phyloP scores from a whole-genome alignment of 2,329 filamentous ascomycete species.

The Myriosclerotinia scirpicola region DNA sequence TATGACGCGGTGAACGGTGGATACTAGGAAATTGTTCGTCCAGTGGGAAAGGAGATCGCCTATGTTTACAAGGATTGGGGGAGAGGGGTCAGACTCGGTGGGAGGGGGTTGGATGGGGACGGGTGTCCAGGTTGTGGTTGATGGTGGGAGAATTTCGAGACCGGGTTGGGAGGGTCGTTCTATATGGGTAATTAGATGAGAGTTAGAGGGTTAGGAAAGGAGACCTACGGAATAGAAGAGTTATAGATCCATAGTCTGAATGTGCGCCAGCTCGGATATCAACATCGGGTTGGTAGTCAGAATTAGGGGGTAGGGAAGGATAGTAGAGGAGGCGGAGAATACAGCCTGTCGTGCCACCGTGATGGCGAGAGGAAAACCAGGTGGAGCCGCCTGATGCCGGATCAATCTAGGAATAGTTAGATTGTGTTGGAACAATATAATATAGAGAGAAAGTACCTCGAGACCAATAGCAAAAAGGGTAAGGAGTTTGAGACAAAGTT shows the following conservation, averaged over 20 bases:
- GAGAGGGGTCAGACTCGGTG: constrained; percentile 51
- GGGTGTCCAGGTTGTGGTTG: constrained; percentile 53
- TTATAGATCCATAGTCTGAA: constrained; percentile 73
- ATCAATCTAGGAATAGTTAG: constrained; percentile 32
- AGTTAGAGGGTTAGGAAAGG: background rate
- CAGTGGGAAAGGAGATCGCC: constrained; percentile 77
- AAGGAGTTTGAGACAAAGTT: constrained; percentile 71
- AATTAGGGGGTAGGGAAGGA: constrained; percentile 51
- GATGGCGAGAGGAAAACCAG: constrained; percentile 61
- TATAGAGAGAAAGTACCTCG: constrained; percentile 46
- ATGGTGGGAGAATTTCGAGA: constrained; percentile 71
- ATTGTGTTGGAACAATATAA: background rate
- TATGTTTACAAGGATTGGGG: constrained; percentile 57
- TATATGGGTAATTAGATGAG: background rate
- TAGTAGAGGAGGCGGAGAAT: constrained; percentile 67
- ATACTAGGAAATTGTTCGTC: constrained; percentile 85
- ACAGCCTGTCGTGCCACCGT: constrained; percentile 53
- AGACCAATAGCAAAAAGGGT: constrained; percentile 77
- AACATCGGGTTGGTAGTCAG: constrained; percentile 48
- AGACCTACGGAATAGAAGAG: constrained; percentile 66
- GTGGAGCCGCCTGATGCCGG: constrained; percentile 31
- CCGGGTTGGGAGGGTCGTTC: constrained; percentile 79
- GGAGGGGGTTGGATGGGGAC: constrained; percentile 66
- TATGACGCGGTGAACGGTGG: constrained; percentile 85
- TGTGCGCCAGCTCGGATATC: constrained; percentile 89